Base-by-base conservation (phyloP, 108 stramenopile species). In the Licmophora abbreviata region DNA sequence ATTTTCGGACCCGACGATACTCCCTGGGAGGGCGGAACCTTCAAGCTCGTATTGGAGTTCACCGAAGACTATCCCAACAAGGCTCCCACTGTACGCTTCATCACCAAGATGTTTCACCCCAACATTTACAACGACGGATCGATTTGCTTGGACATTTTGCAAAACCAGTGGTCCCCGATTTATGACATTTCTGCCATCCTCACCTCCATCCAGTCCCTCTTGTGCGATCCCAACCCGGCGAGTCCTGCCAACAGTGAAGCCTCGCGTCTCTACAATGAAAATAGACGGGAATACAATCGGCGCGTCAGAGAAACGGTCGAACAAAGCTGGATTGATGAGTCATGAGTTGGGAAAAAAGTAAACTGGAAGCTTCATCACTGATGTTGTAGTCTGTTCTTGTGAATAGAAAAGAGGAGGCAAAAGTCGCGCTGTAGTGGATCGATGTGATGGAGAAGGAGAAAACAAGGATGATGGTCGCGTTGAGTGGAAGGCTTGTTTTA, bases 61-160 rank as follows among this genome's bases (percentile, higher is more conserved):
- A 81, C 94, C 5, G 99, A 99, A 65, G 99, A 99, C 45, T 99
- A 99, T 61, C 99, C 99, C 18, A 98, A 98, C 85, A 98, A 98
- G 71, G 91, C 95, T 8, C 99, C 99, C 10, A 58, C 77, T 23
- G 97, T 99, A 17, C 85, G 93, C 3, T 99, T 99, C 70, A 64
- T 98, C 41, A 97, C 99, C 20, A 94, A 94, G 61, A 94, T 99
- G 90, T 99, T 94, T 59, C 98, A 99, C 71, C 99, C 99, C 28
- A 99, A 99, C 71, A 95, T 99, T 64, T 99, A 99, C 91, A 93
- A 93, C 56, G 95, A 99, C 71, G 98, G 98, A 18, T 88, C 94
- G 51, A 93, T 96, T 63, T 93, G 91, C 64, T 68, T 99, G 54
- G 99, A 99, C 61, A 99, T 99, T 74, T 77, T 99, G 67, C 97